Evolutionary conservation across 2,329 filamentous ascomycete species (phyloP).

Genomic region (Talaromyces sp.): DNA sequence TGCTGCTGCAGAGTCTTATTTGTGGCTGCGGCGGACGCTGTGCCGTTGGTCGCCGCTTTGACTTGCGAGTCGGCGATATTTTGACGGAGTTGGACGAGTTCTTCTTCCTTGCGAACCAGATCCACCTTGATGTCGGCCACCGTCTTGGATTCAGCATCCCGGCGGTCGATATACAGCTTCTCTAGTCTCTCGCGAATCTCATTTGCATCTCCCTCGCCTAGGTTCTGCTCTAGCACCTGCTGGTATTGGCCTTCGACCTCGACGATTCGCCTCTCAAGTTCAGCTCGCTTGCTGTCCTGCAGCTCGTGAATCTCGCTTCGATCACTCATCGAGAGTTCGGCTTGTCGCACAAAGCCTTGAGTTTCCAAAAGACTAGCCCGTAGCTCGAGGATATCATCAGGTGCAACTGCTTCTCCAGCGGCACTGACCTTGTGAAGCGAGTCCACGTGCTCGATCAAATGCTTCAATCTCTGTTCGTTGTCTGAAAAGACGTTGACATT

Average conservation of each 20-base stretch:
- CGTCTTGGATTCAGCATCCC: conserved; percentile 67
- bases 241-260: conserved; percentile 79
- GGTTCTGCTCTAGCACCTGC: conserved; percentile 71
- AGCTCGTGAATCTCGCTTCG: conserved; percentile 60
- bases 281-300: conserved; percentile 61
- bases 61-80: conserved; percentile 68
- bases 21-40: conserved; percentile 54
- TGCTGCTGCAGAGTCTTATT: conserved; percentile 96
- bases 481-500: conserved; percentile 90
- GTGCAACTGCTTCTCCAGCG: conserved; percentile 71
- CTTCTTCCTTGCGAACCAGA: conserved; percentile 69
- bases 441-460: conserved; percentile 80
- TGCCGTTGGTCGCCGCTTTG: conserved; percentile 55
- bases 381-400: conserved; percentile 74
- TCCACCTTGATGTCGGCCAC: conserved; percentile 74
- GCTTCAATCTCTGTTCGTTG: conserved; percentile 79
- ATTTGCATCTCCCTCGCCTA: conserved; percentile 72
- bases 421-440: conserved; percentile 70
- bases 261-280: conserved; percentile 72
- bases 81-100: conserved; percentile 75
- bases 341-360: conserved; percentile 87
- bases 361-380: conserved; percentile 78
- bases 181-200: conserved; percentile 78
- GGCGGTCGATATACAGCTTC: conserved; percentile 69
- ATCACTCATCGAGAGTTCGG: conserved; percentile 78